Evolutionary conservation across 2,329 filamentous ascomycete species (phyloP).

Genomic region (Corynespora cassiicola): DNA sequence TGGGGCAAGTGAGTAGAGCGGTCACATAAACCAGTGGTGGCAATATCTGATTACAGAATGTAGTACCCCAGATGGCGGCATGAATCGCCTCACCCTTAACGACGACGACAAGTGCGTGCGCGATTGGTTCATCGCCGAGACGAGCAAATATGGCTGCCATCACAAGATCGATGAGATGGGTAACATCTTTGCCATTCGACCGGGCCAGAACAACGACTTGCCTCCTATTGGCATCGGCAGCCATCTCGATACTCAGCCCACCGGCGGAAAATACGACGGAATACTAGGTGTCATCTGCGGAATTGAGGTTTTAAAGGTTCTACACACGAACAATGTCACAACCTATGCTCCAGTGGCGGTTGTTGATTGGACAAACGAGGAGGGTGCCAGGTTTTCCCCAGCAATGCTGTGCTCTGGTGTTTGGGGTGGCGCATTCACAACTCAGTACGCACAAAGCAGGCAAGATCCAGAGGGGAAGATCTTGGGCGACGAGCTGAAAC

Average conservation of each 20-base stretch:
- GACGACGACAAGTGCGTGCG: constrained; percentile 18
- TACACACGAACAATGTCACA: constrained; percentile 11
- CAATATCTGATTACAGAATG: too few species aligned
- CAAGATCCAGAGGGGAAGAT: constrained; percentile 11
- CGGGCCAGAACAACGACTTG: constrained; percentile 18
- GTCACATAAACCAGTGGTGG: too few species aligned
- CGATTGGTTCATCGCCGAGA: constrained; percentile 19
- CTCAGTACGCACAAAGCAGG: constrained; percentile 9
- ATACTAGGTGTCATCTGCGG: constrained; percentile 19
- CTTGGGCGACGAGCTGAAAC: constrained; percentile 9
- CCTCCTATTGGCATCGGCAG: constrained; percentile 17
- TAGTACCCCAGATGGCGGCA: constrained; percentile 19
- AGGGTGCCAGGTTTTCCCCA: constrained; percentile 14
- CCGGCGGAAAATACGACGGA: constrained; percentile 20
- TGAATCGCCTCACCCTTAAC: constrained; percentile 16
- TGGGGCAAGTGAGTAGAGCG: too few species aligned
- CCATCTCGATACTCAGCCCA: constrained; percentile 20
- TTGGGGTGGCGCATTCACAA: constrained; percentile 13
- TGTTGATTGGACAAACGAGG: constrained; percentile 23
- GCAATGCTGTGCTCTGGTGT: constrained; percentile 17
- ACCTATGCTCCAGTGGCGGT: constrained; percentile 18
- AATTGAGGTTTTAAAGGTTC: constrained; percentile 14
- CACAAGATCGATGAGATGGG: constrained; percentile 22
- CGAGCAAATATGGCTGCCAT: constrained; percentile 14
- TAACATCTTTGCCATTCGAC: constrained; percentile 16